A percentile compares a stretch with the other conserved stretches of the same genome.
Evolutionary conservation across 257 asterid genomes (phyloP).

Genomic region (Misopates orontium): DNA sequence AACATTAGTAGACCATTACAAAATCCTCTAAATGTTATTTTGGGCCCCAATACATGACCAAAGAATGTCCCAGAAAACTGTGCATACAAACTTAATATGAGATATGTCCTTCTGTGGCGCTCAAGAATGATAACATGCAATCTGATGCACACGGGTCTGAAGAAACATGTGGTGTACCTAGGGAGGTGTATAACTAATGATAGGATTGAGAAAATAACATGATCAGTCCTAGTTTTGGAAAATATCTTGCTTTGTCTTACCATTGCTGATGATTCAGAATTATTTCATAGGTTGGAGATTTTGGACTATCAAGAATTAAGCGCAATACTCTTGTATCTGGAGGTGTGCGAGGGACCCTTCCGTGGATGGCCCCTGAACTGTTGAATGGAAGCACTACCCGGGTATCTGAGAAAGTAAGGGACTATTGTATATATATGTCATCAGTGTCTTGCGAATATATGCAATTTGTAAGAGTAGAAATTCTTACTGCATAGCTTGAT

Average conservation of each 20-base stretch:
- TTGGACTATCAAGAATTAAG: conserved; percentile 71
- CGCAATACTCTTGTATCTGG: conserved; percentile 75
- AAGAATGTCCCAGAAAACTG: conserved; percentile 1
- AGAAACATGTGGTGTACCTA: conserved; percentile 3
- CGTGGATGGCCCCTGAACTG: conserved; percentile 84
- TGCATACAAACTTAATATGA: neutral
- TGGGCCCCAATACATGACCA: neutral
- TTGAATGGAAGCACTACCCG: conserved; percentile 61
- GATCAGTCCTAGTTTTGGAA: conserved; percentile 1
- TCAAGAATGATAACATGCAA: conserved; percentile 2
- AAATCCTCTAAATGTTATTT: conserved; percentile 4
- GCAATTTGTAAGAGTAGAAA: conserved; percentile 8
- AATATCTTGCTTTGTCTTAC: conserved; percentile 11
- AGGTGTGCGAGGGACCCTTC: conserved; percentile 78
- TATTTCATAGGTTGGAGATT: conserved; percentile 65
- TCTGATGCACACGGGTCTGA: neutral
- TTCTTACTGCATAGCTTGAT: conserved; percentile 20
- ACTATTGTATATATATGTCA: conserved; percentile 7
- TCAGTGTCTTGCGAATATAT: conserved; percentile 12
- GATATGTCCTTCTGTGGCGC: conserved; percentile 1
- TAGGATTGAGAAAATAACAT: neutral
- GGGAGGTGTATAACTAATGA: neutral
- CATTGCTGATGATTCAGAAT: conserved; percentile 21
- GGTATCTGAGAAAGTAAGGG: conserved; percentile 66
- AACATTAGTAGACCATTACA: neutral